Evolutionary conservation across 441 rosid species (phyloP).

Genomic region (Pelargonium australe): DNA sequence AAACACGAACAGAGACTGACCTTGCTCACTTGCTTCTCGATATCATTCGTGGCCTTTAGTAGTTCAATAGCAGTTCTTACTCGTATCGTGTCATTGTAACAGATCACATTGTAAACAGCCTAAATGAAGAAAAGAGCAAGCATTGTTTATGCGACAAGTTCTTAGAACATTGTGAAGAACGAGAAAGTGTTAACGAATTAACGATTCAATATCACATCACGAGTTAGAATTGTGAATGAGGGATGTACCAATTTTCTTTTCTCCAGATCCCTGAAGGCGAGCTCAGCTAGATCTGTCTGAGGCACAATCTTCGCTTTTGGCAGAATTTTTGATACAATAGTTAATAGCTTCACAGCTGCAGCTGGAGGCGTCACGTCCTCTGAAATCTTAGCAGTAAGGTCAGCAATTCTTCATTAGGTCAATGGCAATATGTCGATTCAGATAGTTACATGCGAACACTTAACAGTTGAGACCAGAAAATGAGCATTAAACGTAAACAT

Average conservation of each 20-base stretch:
- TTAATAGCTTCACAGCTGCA: constrained; percentile 47
- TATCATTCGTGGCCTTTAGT: constrained; percentile 59
- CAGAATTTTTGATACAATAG: constrained; percentile 41
- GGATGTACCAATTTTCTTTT: constrained; percentile 62
- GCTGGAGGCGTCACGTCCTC: constrained; percentile 66
- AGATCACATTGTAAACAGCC: constrained; percentile 74
- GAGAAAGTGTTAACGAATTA: background rate
- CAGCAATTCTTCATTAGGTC: constrained; percentile 10
- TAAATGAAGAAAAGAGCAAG: constrained; percentile 24
- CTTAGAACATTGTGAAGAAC: too few species aligned
- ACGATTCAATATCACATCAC: background rate
- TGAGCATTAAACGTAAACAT: too few species aligned
- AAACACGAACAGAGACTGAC: constrained; percentile 27
- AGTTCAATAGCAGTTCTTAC: constrained; percentile 77
- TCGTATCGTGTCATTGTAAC: constrained; percentile 50
- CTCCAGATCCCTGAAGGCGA: constrained; percentile 59
- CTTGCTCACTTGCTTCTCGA: constrained; percentile 64
- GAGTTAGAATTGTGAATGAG: background rate
- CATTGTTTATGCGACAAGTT: background rate
- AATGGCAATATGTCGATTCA: too few species aligned
- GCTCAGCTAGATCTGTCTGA: constrained; percentile 51
- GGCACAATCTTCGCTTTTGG: constrained; percentile 92
- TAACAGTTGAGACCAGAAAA: too few species aligned
- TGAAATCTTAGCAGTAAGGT: constrained; percentile 63
- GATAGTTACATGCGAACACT: too few species aligned